Base-by-base conservation (phyloP, 2,329 filamentous ascomycete genomes). In the Aspergillus quadrilineatus region DNA sequence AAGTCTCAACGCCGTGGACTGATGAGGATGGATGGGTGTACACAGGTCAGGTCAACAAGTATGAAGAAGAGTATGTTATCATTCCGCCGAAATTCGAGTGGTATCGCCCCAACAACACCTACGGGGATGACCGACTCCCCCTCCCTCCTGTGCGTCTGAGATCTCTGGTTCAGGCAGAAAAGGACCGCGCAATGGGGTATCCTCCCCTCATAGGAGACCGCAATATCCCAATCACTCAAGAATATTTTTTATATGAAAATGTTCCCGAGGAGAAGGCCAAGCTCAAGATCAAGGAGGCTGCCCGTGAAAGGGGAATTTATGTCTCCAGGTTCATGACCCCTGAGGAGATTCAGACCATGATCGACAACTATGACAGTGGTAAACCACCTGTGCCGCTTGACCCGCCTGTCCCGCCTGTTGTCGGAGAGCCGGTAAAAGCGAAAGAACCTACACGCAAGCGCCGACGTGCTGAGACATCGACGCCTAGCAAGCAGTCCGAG, bases 121-220 rank as follows among this genome's bases (percentile, higher is more conserved):
- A 70, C 50, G 63, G 65, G 14, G 62, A 67, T 42, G 51, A 63
- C 1, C 44, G 59, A 14, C 61, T 71, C 10, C 22, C 22, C 67
- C 67, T 4, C 59, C 54, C 26, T 68, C 69, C 6, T 67, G 67
- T 6, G 42, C 64, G 9, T 5, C 42, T 71, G 26, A 70, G 64
- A 41, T 66, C 69, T 7, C 44, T 58, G 2, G 63, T 65, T 8
- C 69, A 71, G 50, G 51, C 63, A 14, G 64, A 67, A 28, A 65
- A 63, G 26, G 69, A 72, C 50, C 61, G 61, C n/a, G 63, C 69
- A 10, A 70, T 67, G 36, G 68, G 69, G 1, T 72, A 65, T 53
- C 69, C 69, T 12, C 69, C 69, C 5, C 64, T 50, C 10, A 65
- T 68, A 26, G 68, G 69, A 4, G 60, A 69, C 48, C 68, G 67